Evolutionary conservation across 2,329 filamentous ascomycete species (phyloP).

Genomic region (Bipolaris gigantea): DNA sequence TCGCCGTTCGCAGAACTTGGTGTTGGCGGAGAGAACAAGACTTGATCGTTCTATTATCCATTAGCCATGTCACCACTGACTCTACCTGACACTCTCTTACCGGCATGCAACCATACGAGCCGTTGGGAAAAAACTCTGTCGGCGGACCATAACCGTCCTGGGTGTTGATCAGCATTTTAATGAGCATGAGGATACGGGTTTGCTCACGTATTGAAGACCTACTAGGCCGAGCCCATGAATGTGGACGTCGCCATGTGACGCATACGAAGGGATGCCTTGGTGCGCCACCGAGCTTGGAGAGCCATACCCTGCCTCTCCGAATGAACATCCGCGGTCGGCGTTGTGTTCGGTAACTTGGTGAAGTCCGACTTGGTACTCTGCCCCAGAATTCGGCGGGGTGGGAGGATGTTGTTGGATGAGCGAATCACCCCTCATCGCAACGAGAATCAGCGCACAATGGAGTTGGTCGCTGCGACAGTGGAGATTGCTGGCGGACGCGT

Average conservation of each 20-base stretch:
- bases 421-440: constrained; percentile 40
- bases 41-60: constrained; percentile 26
- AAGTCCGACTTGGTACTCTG: constrained; percentile 43
- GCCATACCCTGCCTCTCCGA: constrained; percentile 38
- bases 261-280: constrained; percentile 32
- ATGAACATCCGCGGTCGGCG: constrained; percentile 43
- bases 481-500: constrained; percentile 5
- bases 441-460: constrained; percentile 12
- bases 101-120: constrained; percentile 27
- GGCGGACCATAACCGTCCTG: constrained; percentile 40
- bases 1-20: constrained; percentile 48
- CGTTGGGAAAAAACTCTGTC: constrained; percentile 32
- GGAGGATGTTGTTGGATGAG: constrained; percentile 43
- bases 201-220: constrained; percentile 41
- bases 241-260: constrained; percentile 32
- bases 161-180: constrained; percentile 24
- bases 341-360: constrained; percentile 50
- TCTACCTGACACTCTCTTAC: constrained; percentile 22
- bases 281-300: constrained; percentile 33
- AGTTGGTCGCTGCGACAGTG: constrained; percentile 9
- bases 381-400: constrained; percentile 38
- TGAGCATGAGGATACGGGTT: background rate
- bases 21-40: constrained; percentile 46
- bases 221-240: constrained; percentile 30
- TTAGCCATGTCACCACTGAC: constrained; percentile 21